A percentile compares a stretch with the other conserved stretches of the same genome.
Conservation (phyloP, 2,329 filamentous ascomycete species). For the Fusarium sp. region DNA sequence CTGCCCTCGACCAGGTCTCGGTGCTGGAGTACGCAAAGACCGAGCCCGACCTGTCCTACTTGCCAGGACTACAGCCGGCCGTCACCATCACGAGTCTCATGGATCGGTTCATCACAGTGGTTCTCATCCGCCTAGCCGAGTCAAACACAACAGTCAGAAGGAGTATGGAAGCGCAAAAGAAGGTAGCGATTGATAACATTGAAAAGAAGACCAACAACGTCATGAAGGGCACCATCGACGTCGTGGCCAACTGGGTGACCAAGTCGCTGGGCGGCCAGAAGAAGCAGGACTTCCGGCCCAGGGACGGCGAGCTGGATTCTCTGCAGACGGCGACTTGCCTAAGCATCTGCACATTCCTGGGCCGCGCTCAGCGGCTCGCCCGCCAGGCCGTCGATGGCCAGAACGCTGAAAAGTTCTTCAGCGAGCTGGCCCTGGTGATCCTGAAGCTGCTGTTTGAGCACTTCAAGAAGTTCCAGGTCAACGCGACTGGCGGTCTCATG, state of each 20-base stretch:
- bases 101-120: slow-evolving; percentile 89
- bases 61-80: slow-evolving; percentile 81
- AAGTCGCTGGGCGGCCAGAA: slow-evolving; percentile 82
- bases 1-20: slow-evolving; percentile 78
- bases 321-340: slow-evolving; percentile 89
- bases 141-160: slow-evolving; percentile 90
- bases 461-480: slow-evolving; percentile 94
- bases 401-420: slow-evolving; percentile 85
- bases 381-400: slow-evolving; percentile 80
- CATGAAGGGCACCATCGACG: slow-evolving; percentile 69
- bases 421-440: slow-evolving; percentile 84
- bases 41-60: slow-evolving; percentile 89
- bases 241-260: slow-evolving; percentile 79
- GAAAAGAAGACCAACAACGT: slow-evolving; percentile 83
- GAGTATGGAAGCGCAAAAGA: slow-evolving; percentile 88
- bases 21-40: slow-evolving; percentile 82
- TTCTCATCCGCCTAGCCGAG: slow-evolving; percentile 89
- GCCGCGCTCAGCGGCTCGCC: slow-evolving; percentile 72
- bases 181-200: slow-evolving; percentile 77
- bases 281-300: slow-evolving; percentile 91
- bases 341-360: slow-evolving; percentile 83
- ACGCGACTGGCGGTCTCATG: slow-evolving; percentile 92
- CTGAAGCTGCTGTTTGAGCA: slow-evolving; percentile 87
- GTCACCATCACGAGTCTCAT: slow-evolving; percentile 94
- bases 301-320: slow-evolving; percentile 81